phyloP scores from a whole-genome alignment of 345 rosid genomes.

The Nephelium lappaceum region DNA sequence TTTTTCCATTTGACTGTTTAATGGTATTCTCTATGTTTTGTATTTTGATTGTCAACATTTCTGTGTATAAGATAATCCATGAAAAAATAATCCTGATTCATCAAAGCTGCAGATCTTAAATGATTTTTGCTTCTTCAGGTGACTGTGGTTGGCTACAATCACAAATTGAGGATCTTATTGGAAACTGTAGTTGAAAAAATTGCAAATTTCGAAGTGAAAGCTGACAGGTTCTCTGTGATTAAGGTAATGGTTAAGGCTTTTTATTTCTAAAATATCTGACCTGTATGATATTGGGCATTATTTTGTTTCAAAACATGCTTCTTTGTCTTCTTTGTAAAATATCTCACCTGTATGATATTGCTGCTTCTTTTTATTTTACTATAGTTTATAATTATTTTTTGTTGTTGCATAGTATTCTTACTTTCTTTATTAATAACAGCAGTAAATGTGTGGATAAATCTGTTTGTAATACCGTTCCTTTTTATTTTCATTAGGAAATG shows the following conservation, averaged over 20 bases:
- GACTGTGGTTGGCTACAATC: slow-evolving; percentile 80
- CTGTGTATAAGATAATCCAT: background rate
- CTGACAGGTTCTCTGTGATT: slow-evolving; percentile 81
- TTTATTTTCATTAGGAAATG: slow-evolving; percentile 58
- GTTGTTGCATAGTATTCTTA: background rate
- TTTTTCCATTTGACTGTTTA: background rate
- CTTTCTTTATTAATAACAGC: background rate
- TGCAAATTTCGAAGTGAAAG: slow-evolving; percentile 72
- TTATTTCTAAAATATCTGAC: background rate
- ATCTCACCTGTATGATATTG: background rate
- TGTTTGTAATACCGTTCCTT: background rate
- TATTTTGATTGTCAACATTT: background rate
- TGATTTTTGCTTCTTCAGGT: slow-evolving; percentile 46
- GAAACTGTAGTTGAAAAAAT: slow-evolving; percentile 70
- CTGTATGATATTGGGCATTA: background rate
- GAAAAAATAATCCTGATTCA: background rate
- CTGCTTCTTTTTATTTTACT: background rate
- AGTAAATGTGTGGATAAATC: background rate
- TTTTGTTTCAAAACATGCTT: background rate
- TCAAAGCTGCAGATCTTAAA: background rate
- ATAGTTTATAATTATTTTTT: background rate
- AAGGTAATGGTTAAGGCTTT: slow-evolving; percentile 52
- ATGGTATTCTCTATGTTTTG: background rate
- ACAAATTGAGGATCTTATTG: slow-evolving; percentile 79
- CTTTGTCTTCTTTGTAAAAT: background rate